These are phyloP conservation scores for Botrytis fabae DNA, from an alignment of 2,329 filamentous ascomycete species.

Conservation along the genomic window DNA sequence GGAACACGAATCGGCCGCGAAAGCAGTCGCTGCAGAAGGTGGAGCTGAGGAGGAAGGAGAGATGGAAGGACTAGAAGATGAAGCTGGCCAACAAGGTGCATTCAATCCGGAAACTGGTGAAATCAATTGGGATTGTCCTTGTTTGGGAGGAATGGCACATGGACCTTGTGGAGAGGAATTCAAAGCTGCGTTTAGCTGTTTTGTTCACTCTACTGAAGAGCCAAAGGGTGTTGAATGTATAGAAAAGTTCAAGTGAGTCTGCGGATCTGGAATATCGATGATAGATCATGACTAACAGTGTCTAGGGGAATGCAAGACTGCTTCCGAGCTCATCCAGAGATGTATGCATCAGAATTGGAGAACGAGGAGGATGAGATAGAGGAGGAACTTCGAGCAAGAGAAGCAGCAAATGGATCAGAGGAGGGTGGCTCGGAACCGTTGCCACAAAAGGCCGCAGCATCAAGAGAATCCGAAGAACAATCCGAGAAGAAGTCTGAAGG, in stretches of 20 bases:
- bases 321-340: slow-evolving; percentile 87
- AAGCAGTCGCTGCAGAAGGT: slow-evolving; percentile 30
- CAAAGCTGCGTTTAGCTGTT: slow-evolving; percentile 94
- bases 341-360: slow-evolving; percentile 86
- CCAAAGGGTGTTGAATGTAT: slow-evolving; percentile 98
- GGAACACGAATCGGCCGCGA: slow-evolving; percentile 28
- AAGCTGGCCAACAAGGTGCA: slow-evolving; percentile 83
- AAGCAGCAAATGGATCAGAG: slow-evolving; percentile 26
- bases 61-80: slow-evolving; percentile 67
- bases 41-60: slow-evolving; percentile 33
- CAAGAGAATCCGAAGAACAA: background rate
- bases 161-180: slow-evolving; percentile 96
- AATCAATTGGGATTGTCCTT: slow-evolving; percentile 99
- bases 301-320: slow-evolving; percentile 92
- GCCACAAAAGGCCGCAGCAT: slow-evolving; percentile 11
- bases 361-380: slow-evolving; percentile 66
- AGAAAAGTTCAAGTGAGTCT: slow-evolving; percentile 88
- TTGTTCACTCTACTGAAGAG: slow-evolving; percentile 92
- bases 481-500: background rate
- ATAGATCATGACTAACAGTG: slow-evolving; percentile 32
- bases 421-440: slow-evolving; percentile 21
- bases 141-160: slow-evolving; percentile 93
- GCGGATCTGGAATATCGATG: background rate
- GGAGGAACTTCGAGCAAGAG: slow-evolving; percentile 37
- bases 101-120: slow-evolving; percentile 99